A percentile compares a stretch with the other conserved stretches of the same genome.
These are phyloP conservation scores for Aspergillus sclerotiicarbonarius DNA, from an alignment of 495 filamentous ascomycete species.

Conservation along the genomic window DNA sequence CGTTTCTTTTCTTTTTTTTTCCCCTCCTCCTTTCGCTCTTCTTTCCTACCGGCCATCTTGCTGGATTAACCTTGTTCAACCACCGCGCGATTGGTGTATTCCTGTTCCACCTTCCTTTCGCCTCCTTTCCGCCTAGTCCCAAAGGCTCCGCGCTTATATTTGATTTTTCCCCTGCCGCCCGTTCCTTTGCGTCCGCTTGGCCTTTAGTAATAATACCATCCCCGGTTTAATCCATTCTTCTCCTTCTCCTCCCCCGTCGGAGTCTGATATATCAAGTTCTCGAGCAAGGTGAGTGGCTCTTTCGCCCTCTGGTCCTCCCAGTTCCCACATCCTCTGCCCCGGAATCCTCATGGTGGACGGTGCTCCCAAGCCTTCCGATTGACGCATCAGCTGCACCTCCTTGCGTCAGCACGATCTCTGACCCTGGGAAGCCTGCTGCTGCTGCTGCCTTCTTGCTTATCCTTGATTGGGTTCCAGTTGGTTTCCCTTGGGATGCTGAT, in stretches of 20 bases:
- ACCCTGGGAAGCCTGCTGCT: background rate
- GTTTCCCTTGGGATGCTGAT: background rate
- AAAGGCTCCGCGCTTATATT: conserved; percentile 17
- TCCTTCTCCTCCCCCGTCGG: conserved; percentile 3
- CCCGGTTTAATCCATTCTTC: conserved; percentile 16
- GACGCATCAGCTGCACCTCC: conserved; percentile 17
- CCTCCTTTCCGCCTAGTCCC: conserved; percentile 22
- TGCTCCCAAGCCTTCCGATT: conserved; percentile 2
- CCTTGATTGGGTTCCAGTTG: background rate
- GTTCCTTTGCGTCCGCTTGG: conserved; percentile 15
- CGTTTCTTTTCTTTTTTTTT: conserved; percentile 13
- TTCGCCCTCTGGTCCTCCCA: background rate
- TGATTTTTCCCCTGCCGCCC: conserved; percentile 22
- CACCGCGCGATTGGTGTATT: conserved; percentile 13
- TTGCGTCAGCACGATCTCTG: conserved; percentile 19
- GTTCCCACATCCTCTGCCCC: background rate
- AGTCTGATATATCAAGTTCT: conserved; percentile 11
- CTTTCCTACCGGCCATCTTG: conserved; percentile 7
- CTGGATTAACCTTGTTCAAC: conserved; percentile 9
- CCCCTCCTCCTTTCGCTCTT: conserved; percentile 6
- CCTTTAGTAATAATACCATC: conserved; percentile 18
- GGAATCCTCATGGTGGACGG: conserved; percentile 1
- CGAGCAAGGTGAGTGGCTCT: conserved; percentile 5
- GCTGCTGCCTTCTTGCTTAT: conserved; percentile 3
- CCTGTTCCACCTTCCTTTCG: conserved; percentile 19